Base-by-base conservation (phyloP, 2,329 filamentous ascomycete genomes). In the Trichoderma breve region DNA sequence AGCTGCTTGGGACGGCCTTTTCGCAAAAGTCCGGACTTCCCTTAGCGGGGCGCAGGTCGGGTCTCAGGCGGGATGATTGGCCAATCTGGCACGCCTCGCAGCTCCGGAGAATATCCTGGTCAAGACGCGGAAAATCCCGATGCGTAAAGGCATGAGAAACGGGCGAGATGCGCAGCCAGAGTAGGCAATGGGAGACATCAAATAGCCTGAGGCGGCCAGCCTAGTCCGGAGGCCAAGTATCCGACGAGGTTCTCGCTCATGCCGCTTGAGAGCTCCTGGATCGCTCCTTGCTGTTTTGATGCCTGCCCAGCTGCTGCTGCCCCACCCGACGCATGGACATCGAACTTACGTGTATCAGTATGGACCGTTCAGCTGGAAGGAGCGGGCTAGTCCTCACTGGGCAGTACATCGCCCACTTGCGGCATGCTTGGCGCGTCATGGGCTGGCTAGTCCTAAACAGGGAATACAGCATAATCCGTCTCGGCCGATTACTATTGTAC, bases 1-100 rank as follows among this genome's bases (percentile, higher is more conserved):
- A 21, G 47, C 60, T 28, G 57, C 34, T 63, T 47, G 67, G 62
- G n/a, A 24, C 71, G 73, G 71, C 71, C 36, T 74, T 74, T 74
- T 70, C 32, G 18, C 21, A 71, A 74, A 74, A 74, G 28, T 67
- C 73, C 73, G 73, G 62, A 55, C 71, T 43, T 43, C 5, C 12
- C 60, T 6, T 36, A 28, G 60, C 21, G 71, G 66, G 71, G 60
- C 64, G 32, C 18, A 7, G 3, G 32, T 28, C 14, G 18, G 30
- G 8, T 32, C 30, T 57, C 57, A 3, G 18, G 28, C 7, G 47
- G 11, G 24, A n/a, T 47, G 62, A 71, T 71, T 68, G 51, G 70
- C 28, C 28, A 32, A 61, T 53, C 67, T 51, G 58, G 43, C 58
- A 63, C 24, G 65, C 65, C 58, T 63, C 21, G 28, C 64, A 43